Conservation (phyloP, 2,329 filamentous ascomycete genomes). For the Zasmidium cellare region DNA sequence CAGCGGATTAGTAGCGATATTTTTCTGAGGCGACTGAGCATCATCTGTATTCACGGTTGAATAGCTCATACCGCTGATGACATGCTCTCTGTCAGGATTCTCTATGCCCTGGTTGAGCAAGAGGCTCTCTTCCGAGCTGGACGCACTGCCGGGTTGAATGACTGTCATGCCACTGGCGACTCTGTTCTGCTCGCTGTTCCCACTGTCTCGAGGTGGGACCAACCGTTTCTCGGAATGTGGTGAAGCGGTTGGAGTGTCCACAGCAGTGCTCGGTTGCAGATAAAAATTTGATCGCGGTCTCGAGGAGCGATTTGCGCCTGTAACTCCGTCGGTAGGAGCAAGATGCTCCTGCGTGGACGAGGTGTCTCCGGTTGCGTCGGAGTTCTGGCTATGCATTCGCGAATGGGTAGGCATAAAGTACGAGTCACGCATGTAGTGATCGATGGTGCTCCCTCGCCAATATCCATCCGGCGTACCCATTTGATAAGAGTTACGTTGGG, state of each 20-base stretch:
- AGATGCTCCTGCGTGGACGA: conserved; percentile 5
- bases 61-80: conserved; percentile 13
- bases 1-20: neutral
- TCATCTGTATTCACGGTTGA: conserved; percentile 8
- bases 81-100: neutral
- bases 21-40: neutral
- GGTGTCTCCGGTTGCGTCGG: conserved; percentile 1
- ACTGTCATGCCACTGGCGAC: conserved; percentile 26
- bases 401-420: conserved; percentile 6
- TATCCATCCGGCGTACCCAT: conserved; percentile 15
- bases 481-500: conserved; percentile 15
- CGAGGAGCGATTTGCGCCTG: conserved; percentile 10
- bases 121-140: neutral
- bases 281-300: conserved; percentile 8
- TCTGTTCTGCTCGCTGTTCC: conserved; percentile 27
- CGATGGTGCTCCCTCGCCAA: conserved; percentile 27
- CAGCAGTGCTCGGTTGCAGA: conserved; percentile 20
- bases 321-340: neutral
- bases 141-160: neutral
- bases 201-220: conserved; percentile 24
- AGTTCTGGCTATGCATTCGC: neutral
- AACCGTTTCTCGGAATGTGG: conserved; percentile 10
- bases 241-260: conserved; percentile 9
- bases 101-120: neutral
- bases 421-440: conserved; percentile 24